Evolutionary conservation across 1,284 basidiomycete species (phyloP).

Genomic region (Microbotryum violaceum): DNA sequence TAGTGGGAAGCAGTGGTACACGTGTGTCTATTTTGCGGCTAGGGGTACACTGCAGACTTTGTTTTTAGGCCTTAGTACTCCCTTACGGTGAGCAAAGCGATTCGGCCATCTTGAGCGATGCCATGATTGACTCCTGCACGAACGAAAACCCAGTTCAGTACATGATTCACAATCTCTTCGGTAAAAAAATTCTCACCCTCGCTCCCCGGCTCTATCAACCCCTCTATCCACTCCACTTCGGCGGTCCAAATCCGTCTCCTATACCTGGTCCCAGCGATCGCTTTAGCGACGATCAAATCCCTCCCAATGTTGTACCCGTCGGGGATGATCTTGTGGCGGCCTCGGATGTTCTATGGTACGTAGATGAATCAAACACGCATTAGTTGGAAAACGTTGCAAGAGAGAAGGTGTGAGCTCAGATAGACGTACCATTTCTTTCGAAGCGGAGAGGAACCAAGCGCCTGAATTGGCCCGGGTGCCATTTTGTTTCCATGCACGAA

Average conservation of each 20-base stretch:
- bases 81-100: constrained; percentile 38
- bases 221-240: constrained; percentile 37
- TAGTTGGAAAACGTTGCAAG: neutral
- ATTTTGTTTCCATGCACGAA: constrained; percentile 42
- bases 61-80: constrained; percentile 16
- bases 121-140: constrained; percentile 39
- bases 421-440: constrained; percentile 35
- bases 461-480: constrained; percentile 39
- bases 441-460: constrained; percentile 41
- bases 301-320: constrained; percentile 41
- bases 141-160: neutral
- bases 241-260: constrained; percentile 38
- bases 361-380: neutral
- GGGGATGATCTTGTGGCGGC: constrained; percentile 37
- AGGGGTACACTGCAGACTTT: too few species aligned
- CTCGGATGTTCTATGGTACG: neutral
- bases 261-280: constrained; percentile 36
- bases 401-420: too few species aligned
- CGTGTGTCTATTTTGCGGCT: too few species aligned
- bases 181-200: too few species aligned
- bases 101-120: constrained; percentile 39
- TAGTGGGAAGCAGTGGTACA: too few species aligned
- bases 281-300: constrained; percentile 37
- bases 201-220: constrained; percentile 35
- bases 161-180: too few species aligned